A percentile compares a stretch with the other conserved stretches of the same genome.
phyloP scores from a whole-genome alignment of 768 basidiomycete genomes.

The Trametes elegans region DNA sequence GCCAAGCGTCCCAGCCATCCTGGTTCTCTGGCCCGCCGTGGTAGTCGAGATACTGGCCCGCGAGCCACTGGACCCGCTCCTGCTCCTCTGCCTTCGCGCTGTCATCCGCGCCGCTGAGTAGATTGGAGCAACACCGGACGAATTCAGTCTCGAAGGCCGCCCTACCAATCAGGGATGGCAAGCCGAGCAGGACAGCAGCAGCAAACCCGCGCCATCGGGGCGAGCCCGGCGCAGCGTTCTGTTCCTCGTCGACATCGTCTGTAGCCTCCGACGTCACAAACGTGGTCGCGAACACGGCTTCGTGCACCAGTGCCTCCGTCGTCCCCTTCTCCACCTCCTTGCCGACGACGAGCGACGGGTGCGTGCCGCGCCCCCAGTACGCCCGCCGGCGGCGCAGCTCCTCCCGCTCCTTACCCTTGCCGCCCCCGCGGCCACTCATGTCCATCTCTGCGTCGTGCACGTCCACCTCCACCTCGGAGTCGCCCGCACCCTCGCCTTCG shows the following conservation, averaged over 20 bases:
- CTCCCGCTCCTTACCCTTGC: slow-evolving; percentile 36
- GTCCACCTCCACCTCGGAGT: slow-evolving; percentile 24
- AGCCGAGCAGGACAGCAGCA: slow-evolving; percentile 53
- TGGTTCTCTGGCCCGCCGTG: slow-evolving; percentile 53
- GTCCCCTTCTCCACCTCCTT: slow-evolving; percentile 60
- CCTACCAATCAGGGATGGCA: slow-evolving; percentile 57
- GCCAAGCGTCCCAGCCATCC: slow-evolving; percentile 58
- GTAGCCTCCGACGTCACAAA: slow-evolving; percentile 33
- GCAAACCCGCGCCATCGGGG: slow-evolving; percentile 61
- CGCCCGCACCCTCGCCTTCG: slow-evolving; percentile 42
- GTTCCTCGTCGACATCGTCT: background rate
- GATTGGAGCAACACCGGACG: slow-evolving; percentile 59
- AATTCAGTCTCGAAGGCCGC: slow-evolving; percentile 69
- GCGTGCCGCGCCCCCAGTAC: slow-evolving; percentile 75
- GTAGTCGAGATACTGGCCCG: slow-evolving; percentile 59
- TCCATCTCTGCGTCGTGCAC: slow-evolving; percentile 28
- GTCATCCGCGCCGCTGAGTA: slow-evolving; percentile 55
- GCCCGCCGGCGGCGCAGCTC: slow-evolving; percentile 56
- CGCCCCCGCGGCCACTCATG: slow-evolving; percentile 25
- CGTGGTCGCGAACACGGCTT: slow-evolving; percentile 75
- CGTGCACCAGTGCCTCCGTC: slow-evolving; percentile 78
- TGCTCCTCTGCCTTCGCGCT: slow-evolving; percentile 37
- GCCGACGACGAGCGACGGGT: slow-evolving; percentile 62
- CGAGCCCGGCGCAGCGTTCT: slow-evolving; percentile 15
- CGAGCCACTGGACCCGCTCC: slow-evolving; percentile 60